Evolutionary conservation across 1,284 basidiomycete species (phyloP).

Genomic region (Inonotus obliquus): DNA sequence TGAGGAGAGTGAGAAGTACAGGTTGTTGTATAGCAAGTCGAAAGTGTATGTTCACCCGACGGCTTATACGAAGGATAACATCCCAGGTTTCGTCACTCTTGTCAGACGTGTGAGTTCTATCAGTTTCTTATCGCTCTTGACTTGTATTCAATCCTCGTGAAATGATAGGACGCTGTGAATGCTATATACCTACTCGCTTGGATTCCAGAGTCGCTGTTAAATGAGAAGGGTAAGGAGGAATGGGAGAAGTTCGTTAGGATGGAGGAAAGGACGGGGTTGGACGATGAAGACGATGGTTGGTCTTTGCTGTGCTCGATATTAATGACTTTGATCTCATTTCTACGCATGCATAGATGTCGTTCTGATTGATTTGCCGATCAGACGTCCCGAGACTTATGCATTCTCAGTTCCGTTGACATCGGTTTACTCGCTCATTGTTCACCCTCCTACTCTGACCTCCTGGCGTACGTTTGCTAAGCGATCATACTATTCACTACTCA

Average conservation of each 20-base stretch:
- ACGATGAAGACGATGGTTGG: conserved; percentile 72
- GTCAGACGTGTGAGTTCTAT: conserved; percentile 65
- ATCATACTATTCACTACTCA: conserved; percentile 2
- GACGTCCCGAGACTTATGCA: conserved; percentile 84
- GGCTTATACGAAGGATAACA: conserved; percentile 86
- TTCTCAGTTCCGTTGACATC: conserved; percentile 89
- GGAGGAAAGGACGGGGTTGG: conserved; percentile 55
- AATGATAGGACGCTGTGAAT: conserved; percentile 59
- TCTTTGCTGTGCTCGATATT: conserved; percentile 8
- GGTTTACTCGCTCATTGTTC: conserved; percentile 86
- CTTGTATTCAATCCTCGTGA: conserved; percentile 10
- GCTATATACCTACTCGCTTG: conserved; percentile 76
- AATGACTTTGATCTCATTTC: background rate
- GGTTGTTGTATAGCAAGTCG: conserved; percentile 83
- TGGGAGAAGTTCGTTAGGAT: conserved; percentile 85
- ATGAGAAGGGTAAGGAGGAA: conserved; percentile 70
- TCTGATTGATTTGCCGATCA: conserved; percentile 70
- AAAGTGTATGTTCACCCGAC: conserved; percentile 95
- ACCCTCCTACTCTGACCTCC: conserved; percentile 78
- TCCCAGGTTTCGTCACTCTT: conserved; percentile 86
- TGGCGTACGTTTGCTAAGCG: conserved; percentile 65
- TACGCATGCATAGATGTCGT: conserved; percentile 53
- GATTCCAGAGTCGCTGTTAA: conserved; percentile 78
- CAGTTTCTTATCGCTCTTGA: background rate
- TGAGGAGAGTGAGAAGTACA: conserved; percentile 52